These are phyloP conservation scores for Tillandsia leiboldiana DNA, from an alignment of 176 grass and related monocot genomes.

Conservation along the genomic window DNA sequence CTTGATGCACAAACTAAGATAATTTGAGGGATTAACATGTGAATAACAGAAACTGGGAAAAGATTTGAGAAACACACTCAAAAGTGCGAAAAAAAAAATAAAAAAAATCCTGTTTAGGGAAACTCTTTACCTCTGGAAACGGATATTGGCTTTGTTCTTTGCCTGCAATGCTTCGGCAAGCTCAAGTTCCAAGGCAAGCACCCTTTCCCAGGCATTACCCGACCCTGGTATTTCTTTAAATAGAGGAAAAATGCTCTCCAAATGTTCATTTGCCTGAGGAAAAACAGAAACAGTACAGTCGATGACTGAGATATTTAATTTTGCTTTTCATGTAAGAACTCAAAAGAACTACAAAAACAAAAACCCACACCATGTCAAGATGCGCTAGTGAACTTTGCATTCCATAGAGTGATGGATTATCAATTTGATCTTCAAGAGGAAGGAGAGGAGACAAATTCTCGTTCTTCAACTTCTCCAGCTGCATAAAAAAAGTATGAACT, in stretches of 20 bases:
- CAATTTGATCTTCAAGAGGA: conserved; percentile 49
- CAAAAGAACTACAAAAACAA: conserved; percentile 5
- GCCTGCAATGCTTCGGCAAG: conserved; percentile 75
- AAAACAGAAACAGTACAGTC: conserved; percentile 7
- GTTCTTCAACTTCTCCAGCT: conserved; percentile 73
- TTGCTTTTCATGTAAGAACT: conserved; percentile 4
- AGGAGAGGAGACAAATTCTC: conserved; percentile 68
- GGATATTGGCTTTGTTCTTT: conserved; percentile 63
- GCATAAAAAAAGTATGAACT: conserved; percentile 26
- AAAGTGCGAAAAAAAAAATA: conserved; percentile 8
- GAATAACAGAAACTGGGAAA: not conserved
- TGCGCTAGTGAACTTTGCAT: conserved; percentile 80
- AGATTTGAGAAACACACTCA: not conserved
- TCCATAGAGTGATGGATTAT: conserved; percentile 52
- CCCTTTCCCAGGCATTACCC: conserved; percentile 86
- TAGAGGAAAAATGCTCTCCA: conserved; percentile 61
- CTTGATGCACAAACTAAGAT: too few relatives aligned
- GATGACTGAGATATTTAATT: not conserved
- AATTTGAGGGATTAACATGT: too few relatives aligned
- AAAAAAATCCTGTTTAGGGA: not conserved
- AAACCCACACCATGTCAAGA: conserved; percentile 65
- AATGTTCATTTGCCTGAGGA: conserved; percentile 86
- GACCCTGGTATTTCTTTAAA: conserved; percentile 84
- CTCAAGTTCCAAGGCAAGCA: conserved; percentile 92
- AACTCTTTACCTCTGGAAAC: conserved; percentile 59